Conservation (phyloP, 179 eudicot genomes). For the Sideroxylon spinosum region DNA sequence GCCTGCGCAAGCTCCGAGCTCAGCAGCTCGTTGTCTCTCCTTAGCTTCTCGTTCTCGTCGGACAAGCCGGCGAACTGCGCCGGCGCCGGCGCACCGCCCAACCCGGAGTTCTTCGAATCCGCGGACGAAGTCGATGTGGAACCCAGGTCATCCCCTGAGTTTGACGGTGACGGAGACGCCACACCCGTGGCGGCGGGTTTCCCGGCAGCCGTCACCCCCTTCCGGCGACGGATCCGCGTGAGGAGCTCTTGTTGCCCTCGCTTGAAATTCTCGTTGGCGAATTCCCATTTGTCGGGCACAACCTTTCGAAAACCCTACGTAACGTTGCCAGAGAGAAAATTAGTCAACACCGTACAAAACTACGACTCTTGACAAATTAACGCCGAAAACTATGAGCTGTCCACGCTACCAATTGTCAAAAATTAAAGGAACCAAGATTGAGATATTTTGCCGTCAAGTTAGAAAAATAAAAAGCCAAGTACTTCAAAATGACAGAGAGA, state of each 20-base stretch:
- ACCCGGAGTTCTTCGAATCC: slow-evolving; percentile 43
- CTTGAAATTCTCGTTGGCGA: slow-evolving; percentile 76
- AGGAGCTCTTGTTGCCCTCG: slow-evolving; percentile 61
- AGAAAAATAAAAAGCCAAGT: too few species aligned
- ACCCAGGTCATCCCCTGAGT: slow-evolving; percentile 62
- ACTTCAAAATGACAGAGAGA: too few species aligned
- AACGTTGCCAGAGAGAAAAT: not conserved
- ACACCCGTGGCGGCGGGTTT: slow-evolving; percentile 16
- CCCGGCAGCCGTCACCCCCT: slow-evolving; percentile 20
- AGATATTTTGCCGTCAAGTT: too few species aligned
- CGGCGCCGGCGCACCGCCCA: slow-evolving; percentile 21
- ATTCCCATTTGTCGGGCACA: slow-evolving; percentile 89
- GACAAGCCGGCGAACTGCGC: slow-evolving; percentile 39
- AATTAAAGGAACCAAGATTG: too few species aligned
- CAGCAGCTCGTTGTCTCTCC: slow-evolving; percentile 52
- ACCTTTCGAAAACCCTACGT: slow-evolving; percentile 83
- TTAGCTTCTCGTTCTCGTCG: slow-evolving; percentile 66
- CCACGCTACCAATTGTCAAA: too few species aligned
- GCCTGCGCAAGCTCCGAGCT: slow-evolving; percentile 62
- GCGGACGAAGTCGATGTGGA: slow-evolving; percentile 72
- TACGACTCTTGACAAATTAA: too few species aligned
- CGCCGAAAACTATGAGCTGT: too few species aligned
- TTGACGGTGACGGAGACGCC: slow-evolving; percentile 30
- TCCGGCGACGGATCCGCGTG: slow-evolving; percentile 59
- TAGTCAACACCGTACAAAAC: too few species aligned